These are phyloP conservation scores for Emericellopsis atlantica DNA, from an alignment of 2,329 filamentous ascomycete genomes.

Conservation along the genomic window DNA sequence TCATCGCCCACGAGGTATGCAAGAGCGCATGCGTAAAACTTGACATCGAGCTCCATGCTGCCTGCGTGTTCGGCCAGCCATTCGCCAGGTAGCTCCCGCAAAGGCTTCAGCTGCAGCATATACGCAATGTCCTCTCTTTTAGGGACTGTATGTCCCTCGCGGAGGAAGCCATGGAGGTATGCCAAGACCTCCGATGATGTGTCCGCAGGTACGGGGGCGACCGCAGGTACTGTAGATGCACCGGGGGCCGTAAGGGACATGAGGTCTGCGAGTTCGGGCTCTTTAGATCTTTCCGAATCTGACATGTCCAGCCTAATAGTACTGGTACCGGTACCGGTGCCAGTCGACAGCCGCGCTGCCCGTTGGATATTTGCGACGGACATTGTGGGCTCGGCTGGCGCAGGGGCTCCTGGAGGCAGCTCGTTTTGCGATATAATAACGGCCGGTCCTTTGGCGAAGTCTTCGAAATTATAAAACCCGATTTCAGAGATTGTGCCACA, in stretches of 20 bases:
- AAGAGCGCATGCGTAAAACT: slow-evolving; percentile 14
- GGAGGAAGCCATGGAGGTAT: slow-evolving; percentile 12
- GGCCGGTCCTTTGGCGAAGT: background rate
- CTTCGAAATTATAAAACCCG: slow-evolving; percentile 2
- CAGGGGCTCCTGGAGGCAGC: slow-evolving; percentile 6
- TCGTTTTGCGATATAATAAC: slow-evolving; percentile 13
- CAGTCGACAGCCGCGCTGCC: background rate
- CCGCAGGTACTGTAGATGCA: background rate
- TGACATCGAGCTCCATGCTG: slow-evolving; percentile 6
- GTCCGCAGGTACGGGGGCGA: too few relatives aligned
- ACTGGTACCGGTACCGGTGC: background rate
- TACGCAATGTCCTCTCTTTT: slow-evolving; percentile 2
- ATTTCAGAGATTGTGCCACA: slow-evolving; percentile 18
- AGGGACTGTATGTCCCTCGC: slow-evolving; percentile 7
- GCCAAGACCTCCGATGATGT: background rate
- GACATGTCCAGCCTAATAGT: too few relatives aligned
- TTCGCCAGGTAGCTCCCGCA: slow-evolving; percentile 10
- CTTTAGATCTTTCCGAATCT: too few relatives aligned
- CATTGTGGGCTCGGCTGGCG: slow-evolving; percentile 7
- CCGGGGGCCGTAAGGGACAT: background rate
- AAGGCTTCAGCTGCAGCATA: slow-evolving; percentile 9
- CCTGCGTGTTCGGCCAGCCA: slow-evolving; percentile 12
- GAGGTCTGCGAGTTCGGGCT: too few relatives aligned
- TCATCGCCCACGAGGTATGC: slow-evolving; percentile 17
- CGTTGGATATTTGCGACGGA: background rate